Evolutionary conservation across 2,329 filamentous ascomycete genomes (phyloP).

Genomic region (Westerdykella aurantiaca): DNA sequence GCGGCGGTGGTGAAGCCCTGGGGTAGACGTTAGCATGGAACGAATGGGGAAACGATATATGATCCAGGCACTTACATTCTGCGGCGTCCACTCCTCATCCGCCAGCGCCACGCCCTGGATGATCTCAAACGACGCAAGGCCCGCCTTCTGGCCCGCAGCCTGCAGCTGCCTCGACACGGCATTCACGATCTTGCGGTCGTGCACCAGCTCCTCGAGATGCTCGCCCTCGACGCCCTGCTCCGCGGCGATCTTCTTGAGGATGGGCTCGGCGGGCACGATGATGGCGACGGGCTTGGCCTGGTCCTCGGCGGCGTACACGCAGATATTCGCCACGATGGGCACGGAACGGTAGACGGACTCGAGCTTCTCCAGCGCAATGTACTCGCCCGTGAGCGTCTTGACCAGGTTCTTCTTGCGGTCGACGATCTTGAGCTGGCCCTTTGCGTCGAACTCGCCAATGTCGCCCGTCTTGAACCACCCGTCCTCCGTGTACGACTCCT

Average conservation of each 20-base stretch:
- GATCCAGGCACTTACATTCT: conserved; percentile 58
- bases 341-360: conserved; percentile 83
- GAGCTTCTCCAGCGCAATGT: conserved; percentile 92
- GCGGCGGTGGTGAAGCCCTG: conserved; percentile 48
- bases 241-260: conserved; percentile 51
- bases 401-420: conserved; percentile 98
- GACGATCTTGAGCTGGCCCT: conserved; percentile 79
- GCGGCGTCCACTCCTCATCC: conserved; percentile 83
- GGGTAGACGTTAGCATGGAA: conserved; percentile 12
- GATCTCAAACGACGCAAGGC: conserved; percentile 65
- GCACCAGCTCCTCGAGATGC: conserved; percentile 61
- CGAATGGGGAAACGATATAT: neutral
- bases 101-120: conserved; percentile 70
- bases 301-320: conserved; percentile 72
- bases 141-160: conserved; percentile 57
- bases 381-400: conserved; percentile 92
- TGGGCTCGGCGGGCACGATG: conserved; percentile 58
- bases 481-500: conserved; percentile 68
- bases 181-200: conserved; percentile 58
- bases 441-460: conserved; percentile 78
- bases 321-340: conserved; percentile 76
- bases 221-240: conserved; percentile 59
- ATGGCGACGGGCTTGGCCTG: conserved; percentile 77
- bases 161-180: conserved; percentile 67
- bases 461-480: conserved; percentile 98